phyloP scores from a whole-genome alignment of 2,329 filamentous ascomycete species.

The Apiospora pterosperma region DNA sequence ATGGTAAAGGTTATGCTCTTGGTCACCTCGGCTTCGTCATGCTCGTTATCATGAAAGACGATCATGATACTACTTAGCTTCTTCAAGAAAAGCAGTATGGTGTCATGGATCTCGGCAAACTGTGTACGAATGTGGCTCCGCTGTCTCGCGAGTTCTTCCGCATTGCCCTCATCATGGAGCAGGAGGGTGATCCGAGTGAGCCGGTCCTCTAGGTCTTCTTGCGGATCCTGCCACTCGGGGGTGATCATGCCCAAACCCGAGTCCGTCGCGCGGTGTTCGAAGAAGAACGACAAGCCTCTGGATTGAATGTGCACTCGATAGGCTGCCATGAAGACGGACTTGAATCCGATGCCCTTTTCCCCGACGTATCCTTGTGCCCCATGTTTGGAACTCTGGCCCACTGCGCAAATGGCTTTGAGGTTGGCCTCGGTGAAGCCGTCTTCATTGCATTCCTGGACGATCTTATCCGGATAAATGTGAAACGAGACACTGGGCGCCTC shows the following conservation, averaged over 20 bases:
- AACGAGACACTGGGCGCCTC: constrained; percentile 31
- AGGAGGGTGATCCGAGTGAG: constrained; percentile 35
- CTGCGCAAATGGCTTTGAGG: constrained; percentile 41
- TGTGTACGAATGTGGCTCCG: constrained; percentile 28
- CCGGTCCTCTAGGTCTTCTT: background rate
- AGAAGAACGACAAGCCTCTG: constrained; percentile 40
- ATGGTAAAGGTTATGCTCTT: background rate
- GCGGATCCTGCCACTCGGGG: constrained; percentile 32
- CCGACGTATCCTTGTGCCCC: constrained; percentile 39
- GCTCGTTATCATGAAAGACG: constrained; percentile 19
- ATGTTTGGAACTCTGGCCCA: constrained; percentile 45
- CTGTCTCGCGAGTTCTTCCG: constrained; percentile 11
- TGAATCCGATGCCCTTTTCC: constrained; percentile 51
- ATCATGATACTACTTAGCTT: constrained; percentile 34
- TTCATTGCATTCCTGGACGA: constrained; percentile 49
- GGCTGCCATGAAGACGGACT: constrained; percentile 46
- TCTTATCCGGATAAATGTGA: constrained; percentile 28
- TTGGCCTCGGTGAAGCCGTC: constrained; percentile 40
- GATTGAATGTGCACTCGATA: constrained; percentile 42
- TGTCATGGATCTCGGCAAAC: constrained; percentile 33
- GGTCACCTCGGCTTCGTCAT: background rate
- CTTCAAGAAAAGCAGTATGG: constrained; percentile 38
- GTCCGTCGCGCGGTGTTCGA: constrained; percentile 34
- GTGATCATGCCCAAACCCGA: constrained; percentile 50
- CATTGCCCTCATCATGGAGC: constrained; percentile 27